Conservation (phyloP, 495 filamentous ascomycete genomes). For the Lentithecium fluviatile region DNA sequence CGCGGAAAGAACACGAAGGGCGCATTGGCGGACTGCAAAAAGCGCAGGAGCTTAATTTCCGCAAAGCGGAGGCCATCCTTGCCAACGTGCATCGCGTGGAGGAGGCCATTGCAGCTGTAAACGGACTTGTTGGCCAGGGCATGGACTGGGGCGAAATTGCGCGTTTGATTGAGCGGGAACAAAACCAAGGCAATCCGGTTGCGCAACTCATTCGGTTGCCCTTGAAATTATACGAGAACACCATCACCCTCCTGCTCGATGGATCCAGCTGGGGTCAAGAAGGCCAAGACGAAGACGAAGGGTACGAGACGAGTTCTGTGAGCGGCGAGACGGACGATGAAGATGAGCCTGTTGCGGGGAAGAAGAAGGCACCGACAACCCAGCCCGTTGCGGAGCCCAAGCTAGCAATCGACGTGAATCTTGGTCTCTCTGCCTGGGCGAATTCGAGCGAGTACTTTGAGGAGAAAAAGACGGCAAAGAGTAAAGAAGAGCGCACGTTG, state of each 20-base stretch:
- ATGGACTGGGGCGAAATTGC: constrained; percentile 97
- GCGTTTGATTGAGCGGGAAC: constrained; percentile 81
- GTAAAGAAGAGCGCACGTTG: constrained; percentile 81
- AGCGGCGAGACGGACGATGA: constrained; percentile 50
- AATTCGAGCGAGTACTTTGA: constrained; percentile 92
- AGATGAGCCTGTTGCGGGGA: constrained; percentile 25
- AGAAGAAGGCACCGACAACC: constrained; percentile 42
- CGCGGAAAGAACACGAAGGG: constrained; percentile 76
- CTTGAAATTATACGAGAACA: constrained; percentile 85
- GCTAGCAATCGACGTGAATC: constrained; percentile 79
- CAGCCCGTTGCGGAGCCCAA: constrained; percentile 46
- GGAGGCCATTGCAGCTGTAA: constrained; percentile 88
- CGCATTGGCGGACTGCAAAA: constrained; percentile 78
- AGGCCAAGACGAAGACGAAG: constrained; percentile 57
- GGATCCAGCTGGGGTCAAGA: constrained; percentile 66
- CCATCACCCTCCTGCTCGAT: constrained; percentile 73
- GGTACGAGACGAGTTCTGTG: constrained; percentile 63
- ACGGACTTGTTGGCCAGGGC: constrained; percentile 81
- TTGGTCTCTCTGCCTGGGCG: constrained; percentile 74
- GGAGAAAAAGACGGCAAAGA: constrained; percentile 76
- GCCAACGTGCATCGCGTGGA: constrained; percentile 85
- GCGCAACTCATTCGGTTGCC: constrained; percentile 85
- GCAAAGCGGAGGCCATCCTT: constrained; percentile 86
- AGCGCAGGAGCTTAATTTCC: constrained; percentile 75
- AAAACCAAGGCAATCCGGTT: constrained; percentile 75